Evolutionary conservation across 75 land plant species (phyloP).

Genomic region (Sequoiadendron giganteum): DNA sequence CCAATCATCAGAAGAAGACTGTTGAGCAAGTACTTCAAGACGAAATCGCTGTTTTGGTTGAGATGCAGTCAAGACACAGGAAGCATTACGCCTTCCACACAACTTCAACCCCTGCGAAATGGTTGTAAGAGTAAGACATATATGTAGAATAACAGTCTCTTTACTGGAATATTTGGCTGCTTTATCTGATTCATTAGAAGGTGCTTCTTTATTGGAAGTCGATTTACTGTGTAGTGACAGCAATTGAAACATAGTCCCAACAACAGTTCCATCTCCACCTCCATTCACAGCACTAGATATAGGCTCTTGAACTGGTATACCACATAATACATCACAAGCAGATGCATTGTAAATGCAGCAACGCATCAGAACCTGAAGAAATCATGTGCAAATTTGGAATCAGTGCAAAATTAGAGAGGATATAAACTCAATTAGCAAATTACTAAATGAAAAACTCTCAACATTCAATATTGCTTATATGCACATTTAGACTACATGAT

Average conservation of each 20-base stretch:
- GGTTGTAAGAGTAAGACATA: constrained; percentile 68
- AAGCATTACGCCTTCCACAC: constrained; percentile 55
- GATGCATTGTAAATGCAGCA: constrained; percentile 58
- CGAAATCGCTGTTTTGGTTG: constrained; percentile 75
- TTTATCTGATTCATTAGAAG: constrained; percentile 28
- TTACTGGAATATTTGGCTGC: constrained; percentile 42
- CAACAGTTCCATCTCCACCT: constrained; percentile 84
- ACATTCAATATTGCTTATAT: neutral
- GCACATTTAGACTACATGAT: neutral
- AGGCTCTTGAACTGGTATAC: constrained; percentile 48
- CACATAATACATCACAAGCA: constrained; percentile 64
- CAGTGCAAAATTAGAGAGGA: neutral
- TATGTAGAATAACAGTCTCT: constrained; percentile 37
- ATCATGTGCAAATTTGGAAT: neutral
- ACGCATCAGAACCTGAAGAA: constrained; percentile 71
- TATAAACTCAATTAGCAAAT: neutral
- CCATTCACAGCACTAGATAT: constrained; percentile 51
- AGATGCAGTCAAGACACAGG: constrained; percentile 73
- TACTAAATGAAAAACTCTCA: neutral
- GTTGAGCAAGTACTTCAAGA: constrained; percentile 65
- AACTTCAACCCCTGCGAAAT: constrained; percentile 69
- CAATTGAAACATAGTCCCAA: constrained; percentile 76
- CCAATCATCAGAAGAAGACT: constrained; percentile 48
- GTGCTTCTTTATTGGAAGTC: constrained; percentile 51
- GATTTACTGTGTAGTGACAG: constrained; percentile 55